Percentiles rank a stretch among this genome's conserved stretches.
These are phyloP conservation scores for Umbelopsis vinacea DNA, from an alignment of 192 early-diverging fungal genomes.

Conservation along the genomic window DNA sequence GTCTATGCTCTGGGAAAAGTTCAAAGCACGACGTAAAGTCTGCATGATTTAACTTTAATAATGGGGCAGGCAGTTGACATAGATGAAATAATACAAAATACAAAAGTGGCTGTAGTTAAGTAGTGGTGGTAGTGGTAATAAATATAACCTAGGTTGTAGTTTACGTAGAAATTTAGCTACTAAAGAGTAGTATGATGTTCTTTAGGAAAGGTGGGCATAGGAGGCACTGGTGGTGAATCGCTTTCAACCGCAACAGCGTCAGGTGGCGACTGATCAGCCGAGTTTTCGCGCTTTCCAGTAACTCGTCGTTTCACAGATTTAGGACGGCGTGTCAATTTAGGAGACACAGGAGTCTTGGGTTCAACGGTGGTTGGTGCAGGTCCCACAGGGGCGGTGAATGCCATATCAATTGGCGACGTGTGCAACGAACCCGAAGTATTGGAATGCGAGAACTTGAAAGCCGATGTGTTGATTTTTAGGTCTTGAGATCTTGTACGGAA, in stretches of 20 bases:
- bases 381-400: neutral
- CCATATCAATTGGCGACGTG: neutral
- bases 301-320: neutral
- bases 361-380: neutral
- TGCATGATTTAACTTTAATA: too few species aligned
- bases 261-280: neutral
- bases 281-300: constrained; percentile 3
- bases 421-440: neutral
- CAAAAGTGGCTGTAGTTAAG: neutral
- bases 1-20: too few species aligned
- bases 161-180: neutral
- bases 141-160: neutral
- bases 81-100: too few species aligned
- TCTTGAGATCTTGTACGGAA: constrained; percentile 18
- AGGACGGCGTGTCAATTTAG: constrained; percentile 19
- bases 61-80: too few species aligned
- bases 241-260: neutral
- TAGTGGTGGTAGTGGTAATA: neutral
- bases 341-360: constrained; percentile 1
- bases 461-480: constrained; percentile 7
- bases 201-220: neutral
- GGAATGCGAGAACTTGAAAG: neutral
- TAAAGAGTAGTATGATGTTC: constrained; percentile 8
- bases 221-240: neutral
- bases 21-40: too few species aligned